Evolutionary conservation across 2,329 filamentous ascomycete species (phyloP).

Genomic region (Balansia obtecta): DNA sequence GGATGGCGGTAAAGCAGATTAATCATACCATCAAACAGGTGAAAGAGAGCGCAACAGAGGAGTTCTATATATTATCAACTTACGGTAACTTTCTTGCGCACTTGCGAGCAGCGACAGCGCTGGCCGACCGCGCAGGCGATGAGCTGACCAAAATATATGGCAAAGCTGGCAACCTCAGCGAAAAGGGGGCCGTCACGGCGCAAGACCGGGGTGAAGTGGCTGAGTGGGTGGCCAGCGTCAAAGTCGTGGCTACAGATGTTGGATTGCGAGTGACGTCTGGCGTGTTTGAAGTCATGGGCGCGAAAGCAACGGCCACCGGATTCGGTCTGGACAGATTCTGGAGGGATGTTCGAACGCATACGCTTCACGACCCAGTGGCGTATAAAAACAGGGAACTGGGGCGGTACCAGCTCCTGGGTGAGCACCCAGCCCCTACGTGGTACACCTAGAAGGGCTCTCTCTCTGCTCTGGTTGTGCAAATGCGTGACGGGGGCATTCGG

Average conservation of each 20-base stretch:
- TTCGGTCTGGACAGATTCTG: constrained; percentile 53
- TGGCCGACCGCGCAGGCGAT: constrained; percentile 42
- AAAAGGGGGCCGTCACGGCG: constrained; percentile 33
- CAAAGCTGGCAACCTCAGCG: constrained; percentile 20
- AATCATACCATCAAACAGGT: constrained; percentile 17
- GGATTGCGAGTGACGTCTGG: constrained; percentile 44
- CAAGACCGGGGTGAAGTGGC: constrained; percentile 45
- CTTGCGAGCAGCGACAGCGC: constrained; percentile 43
- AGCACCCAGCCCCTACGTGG: constrained; percentile 47
- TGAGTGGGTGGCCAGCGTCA: constrained; percentile 49
- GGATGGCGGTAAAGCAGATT: not conserved
- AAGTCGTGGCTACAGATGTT: constrained; percentile 50
- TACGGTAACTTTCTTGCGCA: constrained; percentile 54
- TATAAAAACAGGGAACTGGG: constrained; percentile 55
- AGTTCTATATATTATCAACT: constrained; percentile 52
- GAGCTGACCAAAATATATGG: constrained; percentile 35
- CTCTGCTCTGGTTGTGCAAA: not conserved
- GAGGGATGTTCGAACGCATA: constrained; percentile 54
- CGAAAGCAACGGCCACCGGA: constrained; percentile 43
- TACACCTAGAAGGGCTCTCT: constrained; percentile 32
- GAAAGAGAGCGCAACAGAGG: constrained; percentile 45
- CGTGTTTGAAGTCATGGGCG: constrained; percentile 52
- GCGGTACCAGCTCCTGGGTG: constrained; percentile 40
- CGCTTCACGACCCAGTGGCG: constrained; percentile 53
- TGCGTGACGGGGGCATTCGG: not conserved